Evolutionary conservation across 2,329 filamentous ascomycete genomes (phyloP).

Genomic region (Periconia macrospinosa): DNA sequence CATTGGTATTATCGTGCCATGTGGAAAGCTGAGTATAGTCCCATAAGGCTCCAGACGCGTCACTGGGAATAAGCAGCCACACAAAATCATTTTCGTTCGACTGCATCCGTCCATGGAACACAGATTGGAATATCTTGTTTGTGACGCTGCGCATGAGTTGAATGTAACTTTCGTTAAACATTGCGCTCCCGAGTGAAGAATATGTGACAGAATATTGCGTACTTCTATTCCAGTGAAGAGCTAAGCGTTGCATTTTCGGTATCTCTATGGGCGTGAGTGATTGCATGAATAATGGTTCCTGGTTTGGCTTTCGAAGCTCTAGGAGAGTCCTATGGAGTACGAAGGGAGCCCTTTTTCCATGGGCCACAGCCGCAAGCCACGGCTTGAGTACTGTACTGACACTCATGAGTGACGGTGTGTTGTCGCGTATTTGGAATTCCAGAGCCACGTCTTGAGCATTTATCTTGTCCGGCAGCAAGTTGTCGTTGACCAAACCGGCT

Average conservation of each 20-base stretch:
- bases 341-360: constrained; percentile 12
- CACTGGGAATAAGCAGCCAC: constrained; percentile 31
- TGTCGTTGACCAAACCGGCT: constrained; percentile 73
- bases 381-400: constrained; percentile 32
- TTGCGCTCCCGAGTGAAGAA: constrained; percentile 11
- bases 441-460: constrained; percentile 21
- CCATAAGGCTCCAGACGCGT: constrained; percentile 6
- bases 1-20: constrained; percentile 19
- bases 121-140: constrained; percentile 25
- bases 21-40: constrained; percentile 12
- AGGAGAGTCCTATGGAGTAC: constrained; percentile 25
- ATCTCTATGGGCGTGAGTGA: constrained; percentile 24
- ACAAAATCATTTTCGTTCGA: constrained; percentile 30
- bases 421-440: constrained; percentile 18
- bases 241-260: constrained; percentile 20
- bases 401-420: constrained; percentile 28
- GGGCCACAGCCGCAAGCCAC: constrained; percentile 24
- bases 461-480: constrained; percentile 67
- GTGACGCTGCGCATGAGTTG: constrained; percentile 25
- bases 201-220: constrained; percentile 21
- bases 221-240: constrained; percentile 36
- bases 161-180: constrained; percentile 19
- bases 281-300: constrained; percentile 21
- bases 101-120: constrained; percentile 23
- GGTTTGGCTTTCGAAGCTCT: constrained; percentile 10